phyloP scores from a whole-genome alignment of 2,329 filamentous ascomycete species.

The Leptosphaerulina australis region DNA sequence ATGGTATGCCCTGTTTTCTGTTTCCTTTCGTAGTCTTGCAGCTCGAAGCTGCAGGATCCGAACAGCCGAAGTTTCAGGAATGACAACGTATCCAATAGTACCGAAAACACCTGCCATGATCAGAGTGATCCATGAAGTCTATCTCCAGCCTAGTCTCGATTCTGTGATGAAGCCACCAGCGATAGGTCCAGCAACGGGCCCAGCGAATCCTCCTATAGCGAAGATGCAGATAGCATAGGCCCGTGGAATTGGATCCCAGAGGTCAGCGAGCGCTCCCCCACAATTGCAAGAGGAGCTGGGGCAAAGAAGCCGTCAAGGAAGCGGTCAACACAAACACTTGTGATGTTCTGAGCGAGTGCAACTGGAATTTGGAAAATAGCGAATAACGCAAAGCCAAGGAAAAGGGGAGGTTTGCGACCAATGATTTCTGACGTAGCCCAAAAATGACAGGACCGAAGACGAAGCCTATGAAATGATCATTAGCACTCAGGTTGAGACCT shows the following conservation, averaged over 20 bases:
- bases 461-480: constrained; percentile 51
- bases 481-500: background rate
- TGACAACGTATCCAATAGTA: constrained; percentile 28
- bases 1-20: constrained; percentile 47
- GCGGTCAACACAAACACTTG: constrained; percentile 59
- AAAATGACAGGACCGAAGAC: constrained; percentile 52
- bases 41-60: constrained; percentile 41
- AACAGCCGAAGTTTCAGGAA: constrained; percentile 42
- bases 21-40: constrained; percentile 39
- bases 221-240: constrained; percentile 48
- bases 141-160: constrained; percentile 45
- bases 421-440: constrained; percentile 60
- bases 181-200: constrained; percentile 57
- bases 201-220: constrained; percentile 44
- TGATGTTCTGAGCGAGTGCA: constrained; percentile 54
- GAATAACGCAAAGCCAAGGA: constrained; percentile 44
- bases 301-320: constrained; percentile 61
- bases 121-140: constrained; percentile 48
- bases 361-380: constrained; percentile 51
- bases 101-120: constrained; percentile 44
- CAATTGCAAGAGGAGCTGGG: constrained; percentile 48
- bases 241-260: constrained; percentile 46
- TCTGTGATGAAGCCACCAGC: constrained; percentile 45
- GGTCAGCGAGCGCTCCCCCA: constrained; percentile 46
- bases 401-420: constrained; percentile 49